Conservation (phyloP, 176 grass and related monocot species). For the Urochloa ruziziensis region DNA sequence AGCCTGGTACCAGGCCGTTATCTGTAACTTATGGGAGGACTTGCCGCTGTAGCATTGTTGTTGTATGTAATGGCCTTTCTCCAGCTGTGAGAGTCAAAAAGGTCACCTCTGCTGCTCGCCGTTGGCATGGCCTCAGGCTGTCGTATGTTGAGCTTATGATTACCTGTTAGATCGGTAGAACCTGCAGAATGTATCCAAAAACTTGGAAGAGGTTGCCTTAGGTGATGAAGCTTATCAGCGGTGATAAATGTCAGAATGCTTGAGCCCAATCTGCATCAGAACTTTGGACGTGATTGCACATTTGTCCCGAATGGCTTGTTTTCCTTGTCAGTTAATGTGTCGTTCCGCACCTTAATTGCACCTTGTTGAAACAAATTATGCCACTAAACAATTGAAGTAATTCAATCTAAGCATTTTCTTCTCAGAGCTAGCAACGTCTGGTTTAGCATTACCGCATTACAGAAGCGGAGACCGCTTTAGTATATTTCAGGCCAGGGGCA, state of each 20-base stretch:
- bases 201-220: not conserved
- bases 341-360: not conserved
- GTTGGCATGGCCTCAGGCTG: constrained; percentile 4
- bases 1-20: not conserved
- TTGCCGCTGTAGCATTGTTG: not conserved
- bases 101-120: not conserved
- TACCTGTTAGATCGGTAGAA: constrained; percentile 11
- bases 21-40: not conserved
- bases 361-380: not conserved
- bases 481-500: not conserved
- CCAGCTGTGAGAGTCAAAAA: not conserved
- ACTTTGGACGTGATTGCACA: not conserved
- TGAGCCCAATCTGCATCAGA: not conserved
- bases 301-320: not conserved
- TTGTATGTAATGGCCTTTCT: not conserved
- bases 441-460: not conserved
- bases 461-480: not conserved
- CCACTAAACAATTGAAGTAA: not conserved
- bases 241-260: not conserved
- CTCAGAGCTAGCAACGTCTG: not conserved
- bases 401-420: not conserved
- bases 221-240: not conserved
- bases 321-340: not conserved
- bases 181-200: constrained; percentile 13
- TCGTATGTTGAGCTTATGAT: not conserved